A percentile compares a stretch with the other conserved stretches of the same genome.
Evolutionary conservation across 2,329 filamentous ascomycete species (phyloP).

Genomic region (Rhynchosporium agropyri): DNA sequence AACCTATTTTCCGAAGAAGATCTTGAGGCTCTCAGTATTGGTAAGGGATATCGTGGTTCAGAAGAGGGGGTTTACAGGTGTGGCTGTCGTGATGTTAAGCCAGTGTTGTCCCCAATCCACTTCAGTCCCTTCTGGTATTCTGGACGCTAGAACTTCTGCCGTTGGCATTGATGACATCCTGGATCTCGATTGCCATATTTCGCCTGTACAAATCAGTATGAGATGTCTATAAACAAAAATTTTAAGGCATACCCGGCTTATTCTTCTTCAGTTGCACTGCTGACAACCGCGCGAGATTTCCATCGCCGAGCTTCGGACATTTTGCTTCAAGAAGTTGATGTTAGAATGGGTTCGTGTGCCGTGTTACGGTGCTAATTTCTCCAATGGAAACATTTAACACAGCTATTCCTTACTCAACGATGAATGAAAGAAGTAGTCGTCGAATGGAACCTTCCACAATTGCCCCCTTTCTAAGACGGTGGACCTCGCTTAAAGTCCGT

Average conservation of each 20-base stretch:
- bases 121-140: slow-evolving; percentile 11
- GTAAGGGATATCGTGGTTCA: not conserved
- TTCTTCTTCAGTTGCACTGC: not conserved
- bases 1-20: not conserved
- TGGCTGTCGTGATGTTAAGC: not conserved
- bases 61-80: too few relatives aligned
- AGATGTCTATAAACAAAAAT: not conserved
- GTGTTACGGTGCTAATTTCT: too few relatives aligned
- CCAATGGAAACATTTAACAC: too few relatives aligned
- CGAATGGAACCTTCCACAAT: too few relatives aligned
- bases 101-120: not conserved
- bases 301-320: slow-evolving; percentile 9
- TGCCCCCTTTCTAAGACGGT: too few relatives aligned
- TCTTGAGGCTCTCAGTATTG: not conserved
- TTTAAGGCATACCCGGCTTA: not conserved
- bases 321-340: too few relatives aligned
- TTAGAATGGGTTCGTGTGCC: too few relatives aligned
- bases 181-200: not conserved
- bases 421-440: too few relatives aligned
- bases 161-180: not conserved
- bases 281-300: slow-evolving; percentile 9
- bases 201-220: not conserved
- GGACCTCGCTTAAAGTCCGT: too few relatives aligned
- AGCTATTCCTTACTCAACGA: too few relatives aligned
- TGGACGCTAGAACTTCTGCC: slow-evolving; percentile 5